phyloP scores from a whole-genome alignment of 2,329 filamentous ascomycete species.

The Talaromyces piceae region DNA sequence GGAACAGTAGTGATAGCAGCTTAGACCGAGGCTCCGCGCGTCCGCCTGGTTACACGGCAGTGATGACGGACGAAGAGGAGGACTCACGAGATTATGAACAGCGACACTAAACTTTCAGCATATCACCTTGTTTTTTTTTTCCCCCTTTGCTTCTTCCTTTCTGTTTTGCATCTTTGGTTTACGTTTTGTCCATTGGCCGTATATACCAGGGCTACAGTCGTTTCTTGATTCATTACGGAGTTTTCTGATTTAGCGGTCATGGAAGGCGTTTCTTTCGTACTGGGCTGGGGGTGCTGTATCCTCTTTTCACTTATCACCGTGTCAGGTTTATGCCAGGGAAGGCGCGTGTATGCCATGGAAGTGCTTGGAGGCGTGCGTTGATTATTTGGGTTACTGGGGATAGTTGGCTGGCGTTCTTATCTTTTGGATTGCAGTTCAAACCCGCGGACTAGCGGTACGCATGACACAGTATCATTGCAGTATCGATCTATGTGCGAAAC shows the following conservation, averaged over 20 bases:
- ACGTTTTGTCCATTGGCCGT: not conserved
- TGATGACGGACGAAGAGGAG: conserved; percentile 38
- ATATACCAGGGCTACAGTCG: conserved; percentile 1
- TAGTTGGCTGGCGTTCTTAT: not conserved
- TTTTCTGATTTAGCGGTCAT: conserved; percentile 22
- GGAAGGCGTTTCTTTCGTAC: conserved; percentile 20
- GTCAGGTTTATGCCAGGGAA: not conserved
- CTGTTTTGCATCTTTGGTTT: too few species aligned
- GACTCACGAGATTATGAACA: conserved; percentile 7
- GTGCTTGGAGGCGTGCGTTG: not conserved
- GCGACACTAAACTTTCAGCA: conserved; percentile 4
- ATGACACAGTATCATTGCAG: not conserved
- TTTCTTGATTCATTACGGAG: not conserved
- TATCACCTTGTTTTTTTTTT: not conserved
- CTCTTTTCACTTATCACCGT: conserved; percentile 11
- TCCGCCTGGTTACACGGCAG: conserved; percentile 79
- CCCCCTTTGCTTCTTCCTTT: not conserved
- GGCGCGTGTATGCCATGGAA: not conserved
- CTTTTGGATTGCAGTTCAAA: too few species aligned
- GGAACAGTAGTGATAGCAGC: conserved; percentile 50
- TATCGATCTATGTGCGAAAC: not conserved
- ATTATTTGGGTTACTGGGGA: not conserved
- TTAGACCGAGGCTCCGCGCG: conserved; percentile 41
- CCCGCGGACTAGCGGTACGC: not conserved
- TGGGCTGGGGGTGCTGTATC: conserved; percentile 9